These are phyloP conservation scores for Areca catechu DNA, from an alignment of 176 grass and related monocot genomes.

Conservation along the genomic window DNA sequence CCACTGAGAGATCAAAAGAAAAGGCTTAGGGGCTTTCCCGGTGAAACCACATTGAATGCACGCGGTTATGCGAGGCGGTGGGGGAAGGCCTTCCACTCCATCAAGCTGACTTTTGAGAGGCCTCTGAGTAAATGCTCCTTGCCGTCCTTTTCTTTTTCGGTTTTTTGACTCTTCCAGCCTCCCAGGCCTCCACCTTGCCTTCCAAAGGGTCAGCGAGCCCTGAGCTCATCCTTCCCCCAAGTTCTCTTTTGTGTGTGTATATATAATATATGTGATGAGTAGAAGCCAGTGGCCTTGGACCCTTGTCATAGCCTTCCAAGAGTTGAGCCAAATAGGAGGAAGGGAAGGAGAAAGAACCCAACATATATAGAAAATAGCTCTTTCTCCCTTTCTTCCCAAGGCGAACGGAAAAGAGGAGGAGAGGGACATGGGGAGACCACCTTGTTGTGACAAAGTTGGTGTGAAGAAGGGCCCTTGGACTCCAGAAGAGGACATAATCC, in stretches of 20 bases:
- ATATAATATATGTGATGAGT: conserved; percentile 9
- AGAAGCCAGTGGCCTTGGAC: conserved; percentile 1
- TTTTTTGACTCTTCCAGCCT: conserved; percentile 28
- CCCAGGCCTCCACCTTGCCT: background rate
- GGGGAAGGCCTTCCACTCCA: background rate
- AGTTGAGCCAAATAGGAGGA: background rate
- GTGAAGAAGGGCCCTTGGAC: conserved; percentile 91
- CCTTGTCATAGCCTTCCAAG: conserved; percentile 3
- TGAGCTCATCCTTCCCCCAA: background rate
- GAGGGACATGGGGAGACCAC: conserved; percentile 43
- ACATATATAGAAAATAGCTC: too few species aligned
- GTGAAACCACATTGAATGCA: conserved; percentile 29
- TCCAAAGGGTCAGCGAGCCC: conserved; percentile 20
- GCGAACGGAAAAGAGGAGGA: background rate
- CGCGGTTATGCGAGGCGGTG: conserved; percentile 18
- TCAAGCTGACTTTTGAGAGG: conserved; percentile 25
- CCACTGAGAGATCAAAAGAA: too few species aligned
- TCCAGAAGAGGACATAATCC: conserved; percentile 71
- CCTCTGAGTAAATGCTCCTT: conserved; percentile 23
- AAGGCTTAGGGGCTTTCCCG: conserved; percentile 7
- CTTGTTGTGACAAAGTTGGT: conserved; percentile 51
- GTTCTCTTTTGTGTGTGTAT: conserved; percentile 8
- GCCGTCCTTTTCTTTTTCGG: too few species aligned
- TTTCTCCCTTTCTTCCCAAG: background rate
- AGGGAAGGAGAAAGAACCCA: too few species aligned